A percentile compares a stretch with the other conserved stretches of the same genome.
These are phyloP conservation scores for Clitocybe nebularis DNA, from an alignment of 1,284 basidiomycete species.

Conservation along the genomic window DNA sequence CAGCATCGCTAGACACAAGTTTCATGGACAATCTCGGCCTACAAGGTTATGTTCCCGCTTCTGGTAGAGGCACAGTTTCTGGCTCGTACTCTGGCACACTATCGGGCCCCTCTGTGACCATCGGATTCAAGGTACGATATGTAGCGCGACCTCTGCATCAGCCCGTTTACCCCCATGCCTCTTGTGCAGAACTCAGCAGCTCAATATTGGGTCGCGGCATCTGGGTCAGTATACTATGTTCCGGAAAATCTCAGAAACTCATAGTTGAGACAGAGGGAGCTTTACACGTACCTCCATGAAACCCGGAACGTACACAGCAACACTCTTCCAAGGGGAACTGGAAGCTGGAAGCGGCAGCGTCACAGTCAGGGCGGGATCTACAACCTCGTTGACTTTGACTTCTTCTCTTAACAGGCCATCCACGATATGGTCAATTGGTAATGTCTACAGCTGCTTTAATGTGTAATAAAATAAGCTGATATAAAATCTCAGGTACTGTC, in stretches of 20 bases:
- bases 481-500: conserved; percentile 27
- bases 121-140: conserved; percentile 38
- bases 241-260: too few relatives aligned
- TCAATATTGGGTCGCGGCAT: conserved; percentile 42
- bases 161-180: background rate
- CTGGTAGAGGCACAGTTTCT: conserved; percentile 40
- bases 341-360: conserved; percentile 39
- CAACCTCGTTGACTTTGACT: conserved; percentile 29
- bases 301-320: conserved; percentile 42
- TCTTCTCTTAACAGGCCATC: conserved; percentile 30
- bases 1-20: conserved; percentile 36
- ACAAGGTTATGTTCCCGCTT: conserved; percentile 39
- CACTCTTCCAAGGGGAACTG: conserved; percentile 41
- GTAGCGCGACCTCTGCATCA: background rate
- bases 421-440: conserved; percentile 42
- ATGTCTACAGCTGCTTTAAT: background rate
- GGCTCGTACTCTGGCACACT: conserved; percentile 42
- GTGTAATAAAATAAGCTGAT: background rate
- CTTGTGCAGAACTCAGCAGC: conserved; percentile 33
- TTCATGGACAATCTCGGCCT: conserved; percentile 42
- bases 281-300: conserved; percentile 43
- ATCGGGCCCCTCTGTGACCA: conserved; percentile 34
- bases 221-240: conserved; percentile 23
- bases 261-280: conserved; percentile 34
- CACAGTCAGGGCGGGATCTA: conserved; percentile 35